Conservation (phyloP, 2,329 filamentous ascomycete genomes). For the Exophiala sp. region DNA sequence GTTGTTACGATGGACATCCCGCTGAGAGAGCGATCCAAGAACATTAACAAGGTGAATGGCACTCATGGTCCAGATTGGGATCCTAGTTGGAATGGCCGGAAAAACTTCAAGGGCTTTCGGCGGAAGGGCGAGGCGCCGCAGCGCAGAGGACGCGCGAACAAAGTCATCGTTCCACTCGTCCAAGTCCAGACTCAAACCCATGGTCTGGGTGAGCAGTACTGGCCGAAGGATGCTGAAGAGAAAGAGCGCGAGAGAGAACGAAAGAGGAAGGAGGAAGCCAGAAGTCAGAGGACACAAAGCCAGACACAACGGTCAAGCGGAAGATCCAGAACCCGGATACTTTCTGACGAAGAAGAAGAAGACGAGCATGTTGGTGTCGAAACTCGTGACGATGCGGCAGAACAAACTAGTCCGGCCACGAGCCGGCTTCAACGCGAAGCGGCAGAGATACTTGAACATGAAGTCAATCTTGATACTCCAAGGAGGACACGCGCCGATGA, state of each 20-base stretch:
- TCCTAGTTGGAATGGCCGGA: constrained; percentile 84
- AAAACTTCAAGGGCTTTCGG: constrained; percentile 91
- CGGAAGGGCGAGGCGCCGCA: constrained; percentile 51
- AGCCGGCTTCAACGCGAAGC: constrained; percentile 25
- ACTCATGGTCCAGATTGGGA: constrained; percentile 69
- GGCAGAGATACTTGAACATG: constrained; percentile 26
- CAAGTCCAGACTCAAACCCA: constrained; percentile 69
- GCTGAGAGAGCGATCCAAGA: constrained; percentile 32
- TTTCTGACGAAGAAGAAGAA: constrained; percentile 30
- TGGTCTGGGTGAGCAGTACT: constrained; percentile 73
- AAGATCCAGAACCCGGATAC: not conserved
- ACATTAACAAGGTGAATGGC: constrained; percentile 25
- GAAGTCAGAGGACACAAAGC: constrained; percentile 24
- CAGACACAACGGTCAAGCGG: constrained; percentile 22
- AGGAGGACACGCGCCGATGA: constrained; percentile 25
- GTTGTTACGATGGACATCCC: constrained; percentile 72
- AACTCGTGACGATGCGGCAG: constrained; percentile 4
- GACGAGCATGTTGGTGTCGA: constrained; percentile 8
- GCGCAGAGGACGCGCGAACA: constrained; percentile 32
- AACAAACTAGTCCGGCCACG: constrained; percentile 12
- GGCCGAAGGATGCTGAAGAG: constrained; percentile 47
- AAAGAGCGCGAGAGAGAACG: constrained; percentile 30
- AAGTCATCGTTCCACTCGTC: constrained; percentile 67
- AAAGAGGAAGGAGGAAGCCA: constrained; percentile 31
- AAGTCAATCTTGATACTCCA: constrained; percentile 26